Conservation (phyloP, 179 eudicot species). For the Heliamphora pulchella region DNA sequence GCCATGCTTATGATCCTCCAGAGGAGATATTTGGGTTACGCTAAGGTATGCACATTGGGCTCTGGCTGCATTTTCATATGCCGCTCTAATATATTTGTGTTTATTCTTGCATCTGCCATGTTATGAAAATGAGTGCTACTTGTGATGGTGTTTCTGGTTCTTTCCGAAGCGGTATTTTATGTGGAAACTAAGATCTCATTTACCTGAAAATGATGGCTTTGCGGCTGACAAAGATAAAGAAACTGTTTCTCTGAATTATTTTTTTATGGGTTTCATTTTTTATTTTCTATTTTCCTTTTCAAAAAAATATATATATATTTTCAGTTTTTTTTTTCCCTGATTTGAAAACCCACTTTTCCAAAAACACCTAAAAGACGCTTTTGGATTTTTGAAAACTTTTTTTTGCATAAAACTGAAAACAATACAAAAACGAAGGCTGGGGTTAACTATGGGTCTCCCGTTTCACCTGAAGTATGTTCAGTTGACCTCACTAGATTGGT, state of each 20-base stretch:
- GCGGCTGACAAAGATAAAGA: not conserved
- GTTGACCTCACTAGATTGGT: too few relatives aligned
- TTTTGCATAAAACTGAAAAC: too few relatives aligned
- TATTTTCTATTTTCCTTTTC: too few relatives aligned
- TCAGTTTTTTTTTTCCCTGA: too few relatives aligned
- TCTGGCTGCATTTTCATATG: not conserved
- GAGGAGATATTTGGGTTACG: slow-evolving; percentile 84
- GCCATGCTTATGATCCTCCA: slow-evolving; percentile 85
- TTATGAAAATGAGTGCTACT: not conserved
- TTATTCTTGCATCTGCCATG: not conserved
- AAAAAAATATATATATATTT: too few relatives aligned
- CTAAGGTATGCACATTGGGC: slow-evolving; percentile 33
- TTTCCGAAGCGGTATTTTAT: not conserved
- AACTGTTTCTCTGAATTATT: not conserved
- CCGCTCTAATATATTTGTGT: not conserved
- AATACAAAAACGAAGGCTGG: too few relatives aligned
- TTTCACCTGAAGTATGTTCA: too few relatives aligned
- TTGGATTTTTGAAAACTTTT: too few relatives aligned
- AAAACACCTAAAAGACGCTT: too few relatives aligned
- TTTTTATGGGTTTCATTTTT: too few relatives aligned
- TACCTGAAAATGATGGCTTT: not conserved
- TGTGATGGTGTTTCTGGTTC: not conserved
- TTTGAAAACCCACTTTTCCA: too few relatives aligned
- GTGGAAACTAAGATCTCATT: not conserved
- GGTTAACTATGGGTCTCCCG: too few relatives aligned